Percentiles rank a stretch among this genome's conserved stretches.
Evolutionary conservation across 352 stramenopile genomes (phyloP).

Genomic region (Hyaloperonospora arabidopsidis): DNA sequence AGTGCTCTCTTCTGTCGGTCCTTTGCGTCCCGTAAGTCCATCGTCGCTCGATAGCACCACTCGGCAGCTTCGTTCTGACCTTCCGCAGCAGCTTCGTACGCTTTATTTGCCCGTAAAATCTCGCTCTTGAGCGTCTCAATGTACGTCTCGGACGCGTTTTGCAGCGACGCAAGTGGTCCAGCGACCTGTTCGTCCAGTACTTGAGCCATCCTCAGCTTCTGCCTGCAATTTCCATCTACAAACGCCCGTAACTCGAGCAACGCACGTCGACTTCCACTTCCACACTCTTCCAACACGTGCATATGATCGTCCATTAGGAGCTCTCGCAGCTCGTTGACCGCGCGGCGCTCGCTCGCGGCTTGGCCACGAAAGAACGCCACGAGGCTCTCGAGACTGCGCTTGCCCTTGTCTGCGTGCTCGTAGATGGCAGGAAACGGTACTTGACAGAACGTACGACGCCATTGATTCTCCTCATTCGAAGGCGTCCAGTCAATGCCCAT

Average conservation of each 20-base stretch:
- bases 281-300: conserved; percentile 60
- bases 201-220: conserved; percentile 64
- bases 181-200: conserved; percentile 81
- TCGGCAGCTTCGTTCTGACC: conserved; percentile 36
- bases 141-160: conserved; percentile 68
- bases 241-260: conserved; percentile 58
- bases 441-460: conserved; percentile 82
- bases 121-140: conserved; percentile 70
- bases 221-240: conserved; percentile 47
- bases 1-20: conserved; percentile 59
- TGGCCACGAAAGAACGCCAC: conserved; percentile 68
- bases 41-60: conserved; percentile 28
- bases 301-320: conserved; percentile 34
- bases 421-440: conserved; percentile 75
- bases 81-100: conserved; percentile 41
- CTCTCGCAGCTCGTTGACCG: conserved; percentile 53
- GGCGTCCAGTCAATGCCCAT: conserved; percentile 24
- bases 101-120: conserved; percentile 70
- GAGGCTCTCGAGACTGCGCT: conserved; percentile 60
- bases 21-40: conserved; percentile 45
- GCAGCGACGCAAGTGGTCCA: conserved; percentile 64
- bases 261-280: conserved; percentile 51
- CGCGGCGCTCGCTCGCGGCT: conserved; percentile 48
- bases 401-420: conserved; percentile 68
- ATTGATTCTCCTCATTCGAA: conserved; percentile 74